Conservation (phyloP, 2,329 filamentous ascomycete genomes). For the Dactylellina leptospora region DNA sequence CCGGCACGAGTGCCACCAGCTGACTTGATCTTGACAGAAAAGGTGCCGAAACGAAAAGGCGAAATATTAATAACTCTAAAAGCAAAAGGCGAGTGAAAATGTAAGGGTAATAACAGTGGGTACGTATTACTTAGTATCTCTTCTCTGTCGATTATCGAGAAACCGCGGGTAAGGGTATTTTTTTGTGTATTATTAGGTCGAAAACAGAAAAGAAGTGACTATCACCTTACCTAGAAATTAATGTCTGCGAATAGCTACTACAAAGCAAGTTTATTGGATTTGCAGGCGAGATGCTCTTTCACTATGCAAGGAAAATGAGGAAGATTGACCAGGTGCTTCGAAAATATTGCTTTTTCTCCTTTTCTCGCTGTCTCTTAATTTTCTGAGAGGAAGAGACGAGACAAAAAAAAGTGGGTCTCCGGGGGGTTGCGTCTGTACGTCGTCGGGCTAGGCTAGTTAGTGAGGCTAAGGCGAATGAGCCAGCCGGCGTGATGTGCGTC, state of each 20-base stretch:
- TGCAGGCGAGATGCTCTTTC: conserved; percentile 51
- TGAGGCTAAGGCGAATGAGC: conserved; percentile 54
- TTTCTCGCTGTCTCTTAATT: conserved; percentile 15
- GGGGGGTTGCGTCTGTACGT: conserved; percentile 51
- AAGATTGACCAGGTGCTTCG: conserved; percentile 52
- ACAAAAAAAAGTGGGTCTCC: conserved; percentile 48
- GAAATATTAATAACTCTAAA: conserved; percentile 29
- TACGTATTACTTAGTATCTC: too few species aligned
- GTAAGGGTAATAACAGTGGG: conserved; percentile 11
- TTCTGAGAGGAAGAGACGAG: conserved; percentile 2
- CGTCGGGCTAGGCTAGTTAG: conserved; percentile 43
- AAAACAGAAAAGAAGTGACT: conserved; percentile 37
- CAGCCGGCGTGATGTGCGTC: conserved; percentile 52
- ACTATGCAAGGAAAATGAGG: conserved; percentile 53
- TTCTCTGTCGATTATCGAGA: not conserved
- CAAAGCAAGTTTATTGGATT: conserved; percentile 52
- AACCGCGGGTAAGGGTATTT: conserved; percentile 28
- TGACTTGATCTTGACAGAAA: conserved; percentile 16
- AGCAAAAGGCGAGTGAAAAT: conserved; percentile 32
- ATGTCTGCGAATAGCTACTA: conserved; percentile 42
- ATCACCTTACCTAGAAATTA: conserved; percentile 50
- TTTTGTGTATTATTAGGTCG: conserved; percentile 38
- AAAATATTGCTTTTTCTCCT: conserved; percentile 47
- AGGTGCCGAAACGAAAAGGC: conserved; percentile 16
- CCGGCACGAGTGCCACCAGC: conserved; percentile 1